A percentile compares a stretch with the other conserved stretches of the same genome.
Conservation (phyloP, 1,284 basidiomycete species). For the Ganoderma lucidum region DNA sequence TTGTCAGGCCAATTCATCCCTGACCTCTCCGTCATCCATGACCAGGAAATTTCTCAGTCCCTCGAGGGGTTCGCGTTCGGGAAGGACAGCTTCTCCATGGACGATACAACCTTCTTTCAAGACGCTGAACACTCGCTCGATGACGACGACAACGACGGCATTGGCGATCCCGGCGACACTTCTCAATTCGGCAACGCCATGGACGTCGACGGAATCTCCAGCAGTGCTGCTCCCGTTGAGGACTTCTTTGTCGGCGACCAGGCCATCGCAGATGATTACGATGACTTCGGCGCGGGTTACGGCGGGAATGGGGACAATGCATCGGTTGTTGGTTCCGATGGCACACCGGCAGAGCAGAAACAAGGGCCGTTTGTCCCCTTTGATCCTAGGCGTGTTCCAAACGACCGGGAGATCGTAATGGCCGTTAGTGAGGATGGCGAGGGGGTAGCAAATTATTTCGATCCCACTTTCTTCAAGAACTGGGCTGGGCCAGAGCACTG, state of each 20-base stretch:
- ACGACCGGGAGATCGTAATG: slow-evolving; percentile 83
- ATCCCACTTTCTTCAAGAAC: slow-evolving; percentile 88
- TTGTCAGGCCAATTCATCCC: slow-evolving; percentile 71
- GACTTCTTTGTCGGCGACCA: slow-evolving; percentile 84
- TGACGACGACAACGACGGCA: slow-evolving; percentile 56
- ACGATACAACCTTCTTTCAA: slow-evolving; percentile 66
- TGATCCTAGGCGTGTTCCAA: slow-evolving; percentile 78
- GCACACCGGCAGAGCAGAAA: slow-evolving; percentile 35
- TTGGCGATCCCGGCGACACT: slow-evolving; percentile 45
- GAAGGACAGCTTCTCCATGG: slow-evolving; percentile 64
- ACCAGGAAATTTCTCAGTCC: slow-evolving; percentile 82
- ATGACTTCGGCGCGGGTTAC: slow-evolving; percentile 49
- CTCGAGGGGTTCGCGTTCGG: slow-evolving; percentile 84
- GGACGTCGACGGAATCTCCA: slow-evolving; percentile 53
- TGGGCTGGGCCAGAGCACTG: slow-evolving; percentile 99
- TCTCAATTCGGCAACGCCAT: slow-evolving; percentile 43
- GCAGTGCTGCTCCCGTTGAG: slow-evolving; percentile 60
- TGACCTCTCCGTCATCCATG: slow-evolving; percentile 66
- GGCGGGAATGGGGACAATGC: slow-evolving; percentile 54
- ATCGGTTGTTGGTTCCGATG: slow-evolving; percentile 47
- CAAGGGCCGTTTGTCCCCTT: slow-evolving; percentile 74
- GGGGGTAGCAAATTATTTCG: slow-evolving; percentile 93
- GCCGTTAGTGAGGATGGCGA: slow-evolving; percentile 79
- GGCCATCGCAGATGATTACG: slow-evolving; percentile 62
- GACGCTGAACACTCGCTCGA: slow-evolving; percentile 53